Evolutionary conservation across 805 yeast genomes (phyloP).

Genomic region (Lachancea waltii): DNA sequence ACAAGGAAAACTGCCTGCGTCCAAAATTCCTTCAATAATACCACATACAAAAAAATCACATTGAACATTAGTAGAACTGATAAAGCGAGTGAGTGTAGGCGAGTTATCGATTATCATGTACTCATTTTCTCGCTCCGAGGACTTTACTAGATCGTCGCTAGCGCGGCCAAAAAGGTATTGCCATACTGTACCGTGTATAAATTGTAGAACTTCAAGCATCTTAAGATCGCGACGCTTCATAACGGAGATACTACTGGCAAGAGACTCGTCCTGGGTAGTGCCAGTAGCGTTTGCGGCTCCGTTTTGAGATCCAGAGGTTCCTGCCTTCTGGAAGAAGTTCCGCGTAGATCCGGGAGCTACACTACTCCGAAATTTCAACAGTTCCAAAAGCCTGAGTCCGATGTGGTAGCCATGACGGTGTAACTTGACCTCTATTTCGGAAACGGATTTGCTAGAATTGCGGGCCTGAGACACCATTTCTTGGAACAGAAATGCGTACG

Average conservation of each 20-base stretch:
- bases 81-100: slow-evolving; percentile 62
- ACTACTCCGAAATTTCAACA: slow-evolving; percentile 34
- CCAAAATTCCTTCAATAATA: slow-evolving; percentile 75
- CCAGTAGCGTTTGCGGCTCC: neutral
- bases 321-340: slow-evolving; percentile 2
- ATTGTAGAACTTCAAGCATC: slow-evolving; percentile 62
- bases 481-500: slow-evolving; percentile 64
- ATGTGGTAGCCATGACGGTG: slow-evolving; percentile 70
- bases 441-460: slow-evolving; percentile 52
- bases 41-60: slow-evolving; percentile 85
- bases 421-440: slow-evolving; percentile 55
- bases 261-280: slow-evolving; percentile 14
- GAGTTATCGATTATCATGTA: slow-evolving; percentile 76
- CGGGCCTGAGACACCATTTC: slow-evolving; percentile 64
- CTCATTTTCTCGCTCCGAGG: slow-evolving; percentile 58
- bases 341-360: slow-evolving; percentile 15
- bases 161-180: slow-evolving; percentile 63
- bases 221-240: slow-evolving; percentile 49
- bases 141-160: slow-evolving; percentile 71
- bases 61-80: slow-evolving; percentile 69
- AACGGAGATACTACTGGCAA: slow-evolving; percentile 19
- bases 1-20: slow-evolving; percentile 63
- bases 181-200: slow-evolving; percentile 73
- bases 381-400: slow-evolving; percentile 65
- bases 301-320: too few species aligned